Conservation (phyloP, 2,329 filamentous ascomycete species). For the Amauroascus niger region DNA sequence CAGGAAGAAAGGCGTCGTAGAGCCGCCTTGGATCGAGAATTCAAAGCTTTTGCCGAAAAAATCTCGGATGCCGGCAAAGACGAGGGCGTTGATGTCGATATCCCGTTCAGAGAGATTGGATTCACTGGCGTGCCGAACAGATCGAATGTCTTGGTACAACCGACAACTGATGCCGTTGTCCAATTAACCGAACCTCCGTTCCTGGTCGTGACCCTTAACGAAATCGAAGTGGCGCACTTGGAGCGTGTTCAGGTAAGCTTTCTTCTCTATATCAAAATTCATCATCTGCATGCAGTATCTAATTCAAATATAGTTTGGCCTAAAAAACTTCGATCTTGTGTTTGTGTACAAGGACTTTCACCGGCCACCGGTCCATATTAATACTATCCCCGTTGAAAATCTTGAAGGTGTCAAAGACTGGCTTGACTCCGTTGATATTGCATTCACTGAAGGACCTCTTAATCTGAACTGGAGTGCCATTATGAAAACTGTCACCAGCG, state of each 20-base stretch:
- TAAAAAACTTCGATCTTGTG: slow-evolving; percentile 98
- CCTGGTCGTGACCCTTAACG: slow-evolving; percentile 86
- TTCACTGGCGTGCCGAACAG: slow-evolving; percentile 96
- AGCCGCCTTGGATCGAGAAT: slow-evolving; percentile 86
- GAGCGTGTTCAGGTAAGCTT: slow-evolving; percentile 64
- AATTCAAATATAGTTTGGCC: slow-evolving; percentile 60
- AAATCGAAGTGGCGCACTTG: slow-evolving; percentile 91
- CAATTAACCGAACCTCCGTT: slow-evolving; percentile 96
- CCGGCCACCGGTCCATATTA: slow-evolving; percentile 83
- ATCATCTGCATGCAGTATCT: slow-evolving; percentile 12
- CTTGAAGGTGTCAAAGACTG: slow-evolving; percentile 96
- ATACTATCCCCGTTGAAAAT: slow-evolving; percentile 93
- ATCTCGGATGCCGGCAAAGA: slow-evolving; percentile 90
- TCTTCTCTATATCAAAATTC: slow-evolving; percentile 18
- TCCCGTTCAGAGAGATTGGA: slow-evolving; percentile 90
- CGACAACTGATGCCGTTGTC: slow-evolving; percentile 91
- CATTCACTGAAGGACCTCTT: slow-evolving; percentile 85
- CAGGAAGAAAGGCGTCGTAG: slow-evolving; percentile 89
- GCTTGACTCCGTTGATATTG: slow-evolving; percentile 90
- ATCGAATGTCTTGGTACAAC: slow-evolving; percentile 90
- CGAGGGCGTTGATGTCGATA: slow-evolving; percentile 85
- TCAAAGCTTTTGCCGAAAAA: slow-evolving; percentile 94
- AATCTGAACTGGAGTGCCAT: slow-evolving; percentile 99
- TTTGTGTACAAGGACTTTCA: slow-evolving; percentile 97
- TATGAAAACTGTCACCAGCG: slow-evolving; percentile 95